A percentile compares a stretch with the other conserved stretches of the same genome.
Evolutionary conservation across 2,329 filamentous ascomycete species (phyloP).

Genomic region (Hymenoscyphus infarciens): DNA sequence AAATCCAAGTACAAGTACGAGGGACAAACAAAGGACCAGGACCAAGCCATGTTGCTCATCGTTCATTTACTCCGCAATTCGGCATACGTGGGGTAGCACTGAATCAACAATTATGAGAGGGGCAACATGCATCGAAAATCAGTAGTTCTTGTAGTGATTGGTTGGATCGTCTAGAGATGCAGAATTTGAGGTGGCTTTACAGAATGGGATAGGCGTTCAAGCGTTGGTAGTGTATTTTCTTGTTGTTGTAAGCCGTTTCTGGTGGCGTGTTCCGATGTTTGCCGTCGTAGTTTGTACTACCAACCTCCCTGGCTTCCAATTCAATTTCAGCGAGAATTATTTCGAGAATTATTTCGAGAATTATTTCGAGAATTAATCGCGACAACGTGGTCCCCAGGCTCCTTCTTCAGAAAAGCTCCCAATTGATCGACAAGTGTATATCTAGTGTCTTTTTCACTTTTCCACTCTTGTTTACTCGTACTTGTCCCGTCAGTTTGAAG

Average conservation of each 20-base stretch:
- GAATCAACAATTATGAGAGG: background rate
- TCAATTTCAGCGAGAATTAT: background rate
- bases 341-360: background rate
- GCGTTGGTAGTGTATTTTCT: background rate
- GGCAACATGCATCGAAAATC: background rate
- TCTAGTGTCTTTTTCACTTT: too few relatives aligned
- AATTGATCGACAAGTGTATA: background rate
- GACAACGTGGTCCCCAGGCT: too few relatives aligned
- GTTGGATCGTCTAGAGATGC: background rate
- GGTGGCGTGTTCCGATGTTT: background rate
- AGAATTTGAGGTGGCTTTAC: background rate
- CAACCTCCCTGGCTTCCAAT: background rate
- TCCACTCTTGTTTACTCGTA: too few relatives aligned
- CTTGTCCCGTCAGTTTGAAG: too few relatives aligned
- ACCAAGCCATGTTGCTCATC: conserved; percentile 4
- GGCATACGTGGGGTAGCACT: background rate
- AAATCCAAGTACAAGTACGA: background rate
- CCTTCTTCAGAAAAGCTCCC: background rate
- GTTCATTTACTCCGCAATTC: background rate
- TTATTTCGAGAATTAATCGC: background rate
- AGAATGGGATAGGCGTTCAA: background rate
- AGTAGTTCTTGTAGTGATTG: background rate
- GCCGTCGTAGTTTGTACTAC: background rate
- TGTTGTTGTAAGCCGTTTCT: background rate
- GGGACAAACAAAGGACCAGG: background rate